Percentiles rank a stretch among this genome's conserved stretches.
These are phyloP conservation scores for Pyrus communis DNA, from an alignment of 306 rosid genomes.

Conservation along the genomic window DNA sequence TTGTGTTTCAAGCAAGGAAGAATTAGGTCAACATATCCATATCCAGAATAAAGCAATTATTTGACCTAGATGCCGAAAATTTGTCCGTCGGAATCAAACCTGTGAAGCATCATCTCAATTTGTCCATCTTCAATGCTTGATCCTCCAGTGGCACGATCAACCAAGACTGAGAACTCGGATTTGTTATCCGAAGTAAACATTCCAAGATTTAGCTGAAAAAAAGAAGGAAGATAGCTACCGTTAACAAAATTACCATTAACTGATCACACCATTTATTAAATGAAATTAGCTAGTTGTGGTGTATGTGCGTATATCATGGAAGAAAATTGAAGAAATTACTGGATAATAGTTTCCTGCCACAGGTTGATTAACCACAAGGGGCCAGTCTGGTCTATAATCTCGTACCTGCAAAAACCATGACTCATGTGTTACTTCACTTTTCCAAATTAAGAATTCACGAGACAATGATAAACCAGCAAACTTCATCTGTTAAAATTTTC, in stretches of 20 bases:
- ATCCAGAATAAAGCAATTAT: not conserved
- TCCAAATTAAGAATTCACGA: not conserved
- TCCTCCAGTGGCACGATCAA: slow-evolving; percentile 90
- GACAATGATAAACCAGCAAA: not conserved
- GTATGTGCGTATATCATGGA: not conserved
- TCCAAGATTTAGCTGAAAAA: slow-evolving; percentile 78
- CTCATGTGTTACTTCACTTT: not conserved
- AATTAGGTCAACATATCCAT: not conserved
- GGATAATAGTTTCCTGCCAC: slow-evolving; percentile 93
- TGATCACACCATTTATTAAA: not conserved
- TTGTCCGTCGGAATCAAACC: slow-evolving; percentile 31
- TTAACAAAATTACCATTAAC: not conserved
- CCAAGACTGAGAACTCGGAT: slow-evolving; percentile 72
- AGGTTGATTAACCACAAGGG: slow-evolving; percentile 68
- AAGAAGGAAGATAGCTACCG: not conserved
- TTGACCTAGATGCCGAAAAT: slow-evolving; percentile 1
- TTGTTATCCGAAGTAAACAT: slow-evolving; percentile 53
- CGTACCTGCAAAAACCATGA: slow-evolving; percentile 53
- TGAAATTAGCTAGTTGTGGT: not conserved
- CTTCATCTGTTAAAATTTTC: not conserved
- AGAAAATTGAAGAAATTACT: slow-evolving; percentile 34
- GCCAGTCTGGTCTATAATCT: slow-evolving; percentile 75
- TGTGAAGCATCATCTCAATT: slow-evolving; percentile 84
- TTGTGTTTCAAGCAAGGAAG: slow-evolving; percentile 16
- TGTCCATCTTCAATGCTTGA: slow-evolving; percentile 76